Percentiles rank a stretch among this genome's conserved stretches.
Conservation (phyloP, 2,329 filamentous ascomycete genomes). For the Teratosphaeriaceae sp. region DNA sequence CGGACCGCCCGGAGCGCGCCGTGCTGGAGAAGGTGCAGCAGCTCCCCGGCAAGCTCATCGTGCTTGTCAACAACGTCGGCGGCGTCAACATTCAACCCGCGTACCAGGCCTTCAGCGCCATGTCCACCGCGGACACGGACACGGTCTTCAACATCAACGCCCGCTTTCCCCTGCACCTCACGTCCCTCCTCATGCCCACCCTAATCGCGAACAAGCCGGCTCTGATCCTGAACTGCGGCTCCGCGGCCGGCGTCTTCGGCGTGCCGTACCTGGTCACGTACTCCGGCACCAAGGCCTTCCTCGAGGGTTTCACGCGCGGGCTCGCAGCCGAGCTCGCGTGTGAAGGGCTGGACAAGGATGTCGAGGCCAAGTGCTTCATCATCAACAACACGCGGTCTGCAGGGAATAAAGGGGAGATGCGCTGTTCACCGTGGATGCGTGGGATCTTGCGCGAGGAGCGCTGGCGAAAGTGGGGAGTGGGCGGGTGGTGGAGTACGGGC, state of each 20-base stretch:
- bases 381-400: slow-evolving; percentile 13
- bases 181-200: slow-evolving; percentile 39
- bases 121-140: slow-evolving; percentile 33
- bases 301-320: slow-evolving; percentile 34
- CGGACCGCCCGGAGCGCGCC: slow-evolving; percentile 7
- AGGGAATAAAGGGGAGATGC: slow-evolving; percentile 8
- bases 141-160: slow-evolving; percentile 43
- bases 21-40: slow-evolving; percentile 13
- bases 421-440: slow-evolving; percentile 9
- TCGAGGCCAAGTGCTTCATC: slow-evolving; percentile 20
- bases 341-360: slow-evolving; percentile 32
- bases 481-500: slow-evolving; percentile 8
- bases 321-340: slow-evolving; percentile 39
- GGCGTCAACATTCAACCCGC: slow-evolving; percentile 29
- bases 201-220: slow-evolving; percentile 36
- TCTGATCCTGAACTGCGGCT: slow-evolving; percentile 48
- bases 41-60: slow-evolving; percentile 39
- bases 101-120: slow-evolving; percentile 33
- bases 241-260: slow-evolving; percentile 36
- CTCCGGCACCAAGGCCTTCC: slow-evolving; percentile 41
- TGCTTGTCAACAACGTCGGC: slow-evolving; percentile 54
- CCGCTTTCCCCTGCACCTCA: slow-evolving; percentile 46
- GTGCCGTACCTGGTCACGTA: slow-evolving; percentile 45
- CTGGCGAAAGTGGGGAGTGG: slow-evolving; percentile 12
- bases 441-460: slow-evolving; percentile 10